phyloP scores from a whole-genome alignment of 768 basidiomycete species.

The Suillus subalutaceus region DNA sequence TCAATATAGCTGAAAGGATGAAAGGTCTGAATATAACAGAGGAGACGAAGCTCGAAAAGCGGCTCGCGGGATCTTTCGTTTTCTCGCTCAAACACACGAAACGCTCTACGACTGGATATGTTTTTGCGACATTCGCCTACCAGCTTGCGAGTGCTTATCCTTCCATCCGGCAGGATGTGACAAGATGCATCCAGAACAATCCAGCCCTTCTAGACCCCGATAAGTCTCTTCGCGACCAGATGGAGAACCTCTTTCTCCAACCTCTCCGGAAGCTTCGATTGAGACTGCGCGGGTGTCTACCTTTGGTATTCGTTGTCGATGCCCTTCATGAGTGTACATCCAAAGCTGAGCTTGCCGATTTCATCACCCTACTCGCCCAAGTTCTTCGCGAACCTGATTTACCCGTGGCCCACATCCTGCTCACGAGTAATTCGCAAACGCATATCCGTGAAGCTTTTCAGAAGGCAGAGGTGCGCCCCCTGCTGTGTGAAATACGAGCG shows the following conservation, averaged over 20 bases:
- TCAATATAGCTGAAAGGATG: background rate
- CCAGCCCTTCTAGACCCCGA: background rate
- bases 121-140: background rate
- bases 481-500: background rate
- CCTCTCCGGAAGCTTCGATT: background rate
- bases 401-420: background rate
- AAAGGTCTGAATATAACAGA: background rate
- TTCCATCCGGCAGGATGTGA: fast-evolving
- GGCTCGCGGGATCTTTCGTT: background rate
- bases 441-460: background rate
- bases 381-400: background rate
- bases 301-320: background rate
- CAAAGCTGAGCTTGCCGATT: background rate
- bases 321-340: background rate
- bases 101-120: background rate
- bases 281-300: background rate
- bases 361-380: background rate
- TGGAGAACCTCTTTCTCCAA: background rate
- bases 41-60: background rate
- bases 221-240: background rate
- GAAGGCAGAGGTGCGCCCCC: background rate
- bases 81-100: background rate
- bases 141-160: background rate
- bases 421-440: background rate
- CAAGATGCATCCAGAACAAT: background rate